Evolutionary conservation across 371 early-diverging fungal genomes (phyloP).

Genomic region (Rhizomucor miehei): DNA sequence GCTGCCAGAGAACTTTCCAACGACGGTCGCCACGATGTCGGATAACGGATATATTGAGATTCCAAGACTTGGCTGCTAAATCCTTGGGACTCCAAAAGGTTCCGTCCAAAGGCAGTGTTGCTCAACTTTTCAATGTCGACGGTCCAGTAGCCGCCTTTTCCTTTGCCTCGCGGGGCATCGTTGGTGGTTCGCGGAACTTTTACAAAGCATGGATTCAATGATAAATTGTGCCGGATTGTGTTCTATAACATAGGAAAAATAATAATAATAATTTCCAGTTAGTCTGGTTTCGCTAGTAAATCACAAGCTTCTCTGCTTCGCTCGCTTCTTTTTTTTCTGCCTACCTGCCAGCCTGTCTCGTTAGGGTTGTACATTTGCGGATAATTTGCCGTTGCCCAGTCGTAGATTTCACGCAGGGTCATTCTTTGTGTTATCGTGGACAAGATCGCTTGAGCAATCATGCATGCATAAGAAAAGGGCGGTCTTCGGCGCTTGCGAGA

Average conservation of each 20-base stretch:
- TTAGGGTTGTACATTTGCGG: slow-evolving; percentile 64
- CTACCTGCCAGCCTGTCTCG: slow-evolving; percentile 68
- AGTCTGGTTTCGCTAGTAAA: neutral
- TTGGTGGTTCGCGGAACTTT: slow-evolving; percentile 64
- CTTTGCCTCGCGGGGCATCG: slow-evolving; percentile 20
- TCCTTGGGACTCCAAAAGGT: slow-evolving; percentile 24
- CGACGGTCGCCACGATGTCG: too few relatives aligned
- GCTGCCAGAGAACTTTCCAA: neutral
- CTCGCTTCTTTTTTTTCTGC: neutral
- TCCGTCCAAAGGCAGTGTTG: slow-evolving; percentile 40
- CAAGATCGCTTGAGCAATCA: slow-evolving; percentile 72
- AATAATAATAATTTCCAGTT: neutral
- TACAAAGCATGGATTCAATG: slow-evolving; percentile 67
- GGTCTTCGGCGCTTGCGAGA: slow-evolving; percentile 53
- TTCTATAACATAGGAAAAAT: slow-evolving; percentile 41
- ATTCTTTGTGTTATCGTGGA: slow-evolving; percentile 51
- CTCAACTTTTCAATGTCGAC: slow-evolving; percentile 45
- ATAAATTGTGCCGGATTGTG: slow-evolving; percentile 74
- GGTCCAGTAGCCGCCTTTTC: slow-evolving; percentile 63
- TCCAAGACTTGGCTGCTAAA: too few relatives aligned
- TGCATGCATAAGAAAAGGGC: slow-evolving; percentile 69
- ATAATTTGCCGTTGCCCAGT: slow-evolving; percentile 64
- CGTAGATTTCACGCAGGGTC: slow-evolving; percentile 70
- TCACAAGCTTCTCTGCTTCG: neutral
- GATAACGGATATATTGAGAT: too few relatives aligned